These are phyloP conservation scores for Melanogaster broomeanus DNA, from an alignment of 768 basidiomycete species.

Conservation along the genomic window DNA sequence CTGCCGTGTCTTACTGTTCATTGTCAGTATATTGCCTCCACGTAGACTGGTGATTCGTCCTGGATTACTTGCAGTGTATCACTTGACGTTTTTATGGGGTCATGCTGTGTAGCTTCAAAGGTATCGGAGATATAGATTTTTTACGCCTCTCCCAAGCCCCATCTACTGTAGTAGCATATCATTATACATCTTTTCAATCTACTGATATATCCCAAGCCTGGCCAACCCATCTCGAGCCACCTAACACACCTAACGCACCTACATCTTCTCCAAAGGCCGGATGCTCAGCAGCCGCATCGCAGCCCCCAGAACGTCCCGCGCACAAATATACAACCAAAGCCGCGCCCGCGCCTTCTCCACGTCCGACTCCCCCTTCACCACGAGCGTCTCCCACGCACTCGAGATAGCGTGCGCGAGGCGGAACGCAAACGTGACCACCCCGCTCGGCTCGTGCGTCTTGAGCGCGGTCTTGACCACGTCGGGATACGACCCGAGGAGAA, in stretches of 20 bases:
- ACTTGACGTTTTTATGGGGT: no score
- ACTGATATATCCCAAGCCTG: no score
- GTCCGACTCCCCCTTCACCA: conserved; percentile 83
- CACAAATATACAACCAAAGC: conserved; percentile 86
- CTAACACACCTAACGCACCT: conserved; percentile 2
- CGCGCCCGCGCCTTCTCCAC: conserved; percentile 76
- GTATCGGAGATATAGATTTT: no score
- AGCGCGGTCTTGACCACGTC: conserved; percentile 87
- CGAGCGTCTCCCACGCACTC: conserved; percentile 88
- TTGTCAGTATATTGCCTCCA: no score
- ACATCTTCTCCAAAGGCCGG: conserved; percentile 93
- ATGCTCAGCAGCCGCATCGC: conserved; percentile 89
- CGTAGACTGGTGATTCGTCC: no score
- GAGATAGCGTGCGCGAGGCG: conserved; percentile 85
- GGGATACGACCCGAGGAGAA: conserved; percentile 89
- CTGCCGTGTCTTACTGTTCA: no score
- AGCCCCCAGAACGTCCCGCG: conserved; percentile 85
- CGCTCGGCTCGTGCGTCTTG: conserved; percentile 85
- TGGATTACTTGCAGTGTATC: no score
- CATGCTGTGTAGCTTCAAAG: no score
- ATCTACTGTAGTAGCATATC: no score
- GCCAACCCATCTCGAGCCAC: no score
- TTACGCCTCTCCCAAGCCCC: no score
- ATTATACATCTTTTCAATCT: no score
- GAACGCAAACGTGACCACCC: conserved; percentile 90